Base-by-base conservation (phyloP, 768 basidiomycete species). In the Punctularia strigosozonata region DNA sequence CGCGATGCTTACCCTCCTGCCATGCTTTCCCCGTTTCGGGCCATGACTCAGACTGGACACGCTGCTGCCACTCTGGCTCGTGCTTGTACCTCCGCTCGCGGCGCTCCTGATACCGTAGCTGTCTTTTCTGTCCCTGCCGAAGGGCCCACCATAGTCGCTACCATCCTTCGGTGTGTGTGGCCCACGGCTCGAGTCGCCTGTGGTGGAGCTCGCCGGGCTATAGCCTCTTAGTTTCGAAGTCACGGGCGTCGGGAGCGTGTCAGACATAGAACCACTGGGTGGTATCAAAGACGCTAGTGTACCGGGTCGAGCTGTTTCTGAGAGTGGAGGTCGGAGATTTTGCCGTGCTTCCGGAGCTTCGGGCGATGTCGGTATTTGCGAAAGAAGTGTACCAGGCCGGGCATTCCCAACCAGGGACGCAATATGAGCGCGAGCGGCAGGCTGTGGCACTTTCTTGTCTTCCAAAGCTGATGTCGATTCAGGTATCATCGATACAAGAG, bases 141-240 rank as follows among this genome's bases (percentile, higher is more conserved):
- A 51, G 26, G 8, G 26, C 32, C 12, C 22, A 37, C 3, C 57
- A 51, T 15, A 68, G 49, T 88, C 86, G 46, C 83, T 85, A 19
- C 83, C 86, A 50, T 87, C 85, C 28, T 69, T 62, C 4, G 86
- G 87, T 13, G 87, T 89, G 34, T 80, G 62, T 8, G 86, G 87
- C 14, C 82, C 81, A 49, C 77, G 82, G 44, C 83, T 88, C 43
- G 85, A 87, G 52, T 81, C 85, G 5, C 86, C 86, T n/a, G n/a
- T n/a, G 12, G 80, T 85, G 22, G 86, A 89, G 52, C 85, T 88
- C 10, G 80, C 80, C 10, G 85, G 85, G 50, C 83, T 86, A 43
- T 80, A 70, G 10, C 78, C 63, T 21, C 61, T 57, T 19, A 55
- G 52, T 36, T 50, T n/a, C n/a, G n/a, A n/a, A n/a, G n/a, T n/a